Evolutionary conservation across 1,284 basidiomycete species (phyloP).

Genomic region (Kwoniella shivajii): DNA sequence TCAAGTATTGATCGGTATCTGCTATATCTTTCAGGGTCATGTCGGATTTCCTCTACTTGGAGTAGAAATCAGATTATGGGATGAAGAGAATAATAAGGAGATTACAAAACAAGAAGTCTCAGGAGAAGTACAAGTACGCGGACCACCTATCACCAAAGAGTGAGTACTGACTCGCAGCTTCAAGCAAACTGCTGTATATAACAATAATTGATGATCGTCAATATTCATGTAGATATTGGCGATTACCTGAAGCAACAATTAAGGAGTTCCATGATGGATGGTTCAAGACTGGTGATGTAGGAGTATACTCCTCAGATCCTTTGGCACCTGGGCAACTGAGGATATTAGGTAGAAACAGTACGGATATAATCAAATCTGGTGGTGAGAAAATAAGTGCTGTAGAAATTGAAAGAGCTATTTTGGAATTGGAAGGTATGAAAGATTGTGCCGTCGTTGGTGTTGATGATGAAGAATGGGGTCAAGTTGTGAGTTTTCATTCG

Average conservation of each 20-base stretch:
- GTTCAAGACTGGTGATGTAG: slow-evolving; percentile 54
- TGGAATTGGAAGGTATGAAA: slow-evolving; percentile 42
- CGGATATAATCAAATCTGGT: slow-evolving; percentile 48
- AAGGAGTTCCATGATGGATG: slow-evolving; percentile 44
- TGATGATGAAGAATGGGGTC: slow-evolving; percentile 48
- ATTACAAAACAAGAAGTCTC: slow-evolving; percentile 27
- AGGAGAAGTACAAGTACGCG: slow-evolving; percentile 47
- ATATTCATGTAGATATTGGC: slow-evolving; percentile 38
- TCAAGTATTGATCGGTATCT: background rate
- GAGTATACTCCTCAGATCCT: slow-evolving; percentile 26
- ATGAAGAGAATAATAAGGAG: slow-evolving; percentile 20
- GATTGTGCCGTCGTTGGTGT: slow-evolving; percentile 51
- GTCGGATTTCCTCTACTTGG: slow-evolving; percentile 44
- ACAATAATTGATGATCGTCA: background rate
- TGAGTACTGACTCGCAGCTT: background rate
- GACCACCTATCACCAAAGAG: slow-evolving; percentile 43
- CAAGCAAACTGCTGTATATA: background rate
- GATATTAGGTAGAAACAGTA: slow-evolving; percentile 41
- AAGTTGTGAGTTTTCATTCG: slow-evolving; percentile 35
- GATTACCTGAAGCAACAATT: slow-evolving; percentile 39
- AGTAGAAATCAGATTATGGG: slow-evolving; percentile 44
- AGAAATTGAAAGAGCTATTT: slow-evolving; percentile 48
- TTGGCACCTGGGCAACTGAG: slow-evolving; percentile 31
- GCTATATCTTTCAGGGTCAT: slow-evolving; percentile 29
- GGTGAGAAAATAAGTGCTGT: slow-evolving; percentile 51